Evolutionary conservation across 2,329 filamentous ascomycete species (phyloP).

Genomic region (Fusarium sp.): DNA sequence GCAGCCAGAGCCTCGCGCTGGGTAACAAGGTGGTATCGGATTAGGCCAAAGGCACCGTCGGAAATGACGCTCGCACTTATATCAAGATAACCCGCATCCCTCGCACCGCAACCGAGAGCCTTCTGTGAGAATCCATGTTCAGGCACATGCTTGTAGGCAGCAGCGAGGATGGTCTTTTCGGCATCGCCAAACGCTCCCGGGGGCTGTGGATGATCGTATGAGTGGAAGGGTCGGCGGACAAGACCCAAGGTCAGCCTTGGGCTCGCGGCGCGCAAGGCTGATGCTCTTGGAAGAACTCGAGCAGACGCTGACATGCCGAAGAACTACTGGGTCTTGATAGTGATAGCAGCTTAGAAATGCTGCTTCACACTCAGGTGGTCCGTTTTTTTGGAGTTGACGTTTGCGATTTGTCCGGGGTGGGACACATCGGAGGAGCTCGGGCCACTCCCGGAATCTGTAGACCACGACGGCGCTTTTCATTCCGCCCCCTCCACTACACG

Average conservation of each 20-base stretch:
- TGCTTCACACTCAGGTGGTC: constrained; percentile 23
- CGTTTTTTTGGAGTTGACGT: constrained; percentile 35
- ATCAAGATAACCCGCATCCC: constrained; percentile 87
- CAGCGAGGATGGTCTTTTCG: constrained; percentile 82
- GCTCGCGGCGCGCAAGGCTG: constrained; percentile 29
- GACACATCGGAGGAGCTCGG: constrained; percentile 27
- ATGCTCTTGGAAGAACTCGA: constrained; percentile 33
- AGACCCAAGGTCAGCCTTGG: constrained; percentile 32
- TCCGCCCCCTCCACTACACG: constrained; percentile 10
- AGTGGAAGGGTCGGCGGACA: constrained; percentile 71
- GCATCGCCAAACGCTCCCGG: constrained; percentile 73
- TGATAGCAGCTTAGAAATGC: constrained; percentile 1
- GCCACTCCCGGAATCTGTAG: constrained; percentile 25
- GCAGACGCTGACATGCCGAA: constrained; percentile 35
- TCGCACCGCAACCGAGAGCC: constrained; percentile 81
- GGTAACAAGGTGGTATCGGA: constrained; percentile 80
- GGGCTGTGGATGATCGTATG: constrained; percentile 73
- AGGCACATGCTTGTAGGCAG: constrained; percentile 84
- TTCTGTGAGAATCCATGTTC: constrained; percentile 83
- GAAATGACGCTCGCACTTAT: constrained; percentile 87
- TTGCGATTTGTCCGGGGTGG: constrained; percentile 31
- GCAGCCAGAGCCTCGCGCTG: constrained; percentile 72
- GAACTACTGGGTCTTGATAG: neutral
- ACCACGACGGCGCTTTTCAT: constrained; percentile 4
- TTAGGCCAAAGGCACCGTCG: constrained; percentile 82